A percentile compares a stretch with the other conserved stretches of the same genome.
Evolutionary conservation across 139 green algal genomes (phyloP).

Genomic region (Coccomyxa sp.): DNA sequence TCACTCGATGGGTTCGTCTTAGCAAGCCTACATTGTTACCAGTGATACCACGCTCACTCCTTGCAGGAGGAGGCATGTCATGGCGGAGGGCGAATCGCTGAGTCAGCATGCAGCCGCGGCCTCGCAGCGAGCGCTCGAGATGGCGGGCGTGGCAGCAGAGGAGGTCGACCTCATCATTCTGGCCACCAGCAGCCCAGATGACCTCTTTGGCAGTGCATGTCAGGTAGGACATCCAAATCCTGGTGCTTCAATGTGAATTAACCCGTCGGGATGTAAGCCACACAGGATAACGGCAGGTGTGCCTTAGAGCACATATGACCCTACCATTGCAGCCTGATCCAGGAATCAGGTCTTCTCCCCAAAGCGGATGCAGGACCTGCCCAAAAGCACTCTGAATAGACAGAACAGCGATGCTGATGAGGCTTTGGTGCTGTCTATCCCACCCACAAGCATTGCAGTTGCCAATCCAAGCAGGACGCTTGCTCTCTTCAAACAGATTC

Average conservation of each 20-base stretch:
- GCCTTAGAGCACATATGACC: too few relatives aligned
- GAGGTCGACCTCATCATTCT: conserved; percentile 94
- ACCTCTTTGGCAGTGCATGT: conserved; percentile 91
- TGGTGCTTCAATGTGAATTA: not conserved
- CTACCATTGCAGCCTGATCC: too few relatives aligned
- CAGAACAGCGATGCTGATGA: too few relatives aligned
- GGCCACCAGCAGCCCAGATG: conserved; percentile 91
- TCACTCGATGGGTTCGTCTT: not conserved
- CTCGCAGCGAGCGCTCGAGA: conserved; percentile 71
- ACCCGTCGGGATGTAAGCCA: too few relatives aligned
- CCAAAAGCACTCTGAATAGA: too few relatives aligned
- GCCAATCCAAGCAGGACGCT: too few relatives aligned
- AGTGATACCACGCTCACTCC: not conserved
- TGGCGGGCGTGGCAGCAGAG: conserved; percentile 71
- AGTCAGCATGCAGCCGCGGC: conserved; percentile 62
- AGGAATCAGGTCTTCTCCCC: too few relatives aligned
- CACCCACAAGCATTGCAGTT: too few relatives aligned
- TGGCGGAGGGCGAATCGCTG: conserved; percentile 71
- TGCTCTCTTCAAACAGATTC: too few relatives aligned
- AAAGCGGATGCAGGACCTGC: too few relatives aligned
- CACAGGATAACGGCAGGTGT: too few relatives aligned
- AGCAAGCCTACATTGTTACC: not conserved
- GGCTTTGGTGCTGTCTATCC: too few relatives aligned
- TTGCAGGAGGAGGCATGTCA: conserved; percentile 31
- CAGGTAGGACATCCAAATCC: conserved; percentile 28